Evolutionary conservation across 176 grass and related monocot species (phyloP), one percentile per base, ranked within the genome.

Genomic region (barley (Hordeum vulgare)): DNA sequence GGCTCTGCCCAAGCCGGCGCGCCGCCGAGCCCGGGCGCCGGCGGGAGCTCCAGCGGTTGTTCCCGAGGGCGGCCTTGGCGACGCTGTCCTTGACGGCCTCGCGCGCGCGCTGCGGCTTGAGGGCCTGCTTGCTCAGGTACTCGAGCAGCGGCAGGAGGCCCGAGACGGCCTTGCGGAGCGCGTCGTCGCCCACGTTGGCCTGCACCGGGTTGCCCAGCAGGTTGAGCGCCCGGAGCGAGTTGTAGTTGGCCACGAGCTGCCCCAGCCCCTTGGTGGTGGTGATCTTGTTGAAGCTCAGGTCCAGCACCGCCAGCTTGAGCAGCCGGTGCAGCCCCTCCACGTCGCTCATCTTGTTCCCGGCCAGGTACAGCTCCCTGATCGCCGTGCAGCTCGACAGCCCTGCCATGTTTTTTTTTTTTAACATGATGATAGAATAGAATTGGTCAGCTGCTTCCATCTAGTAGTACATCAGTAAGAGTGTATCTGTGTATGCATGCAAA

Each of bases 191-290:
- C 33, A 93, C 83, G 84, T 95, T 94, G 28, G 58, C 61, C 80
- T 96, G 93, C 47, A 99, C 89, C 10, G 91, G 88, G 77, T 99
- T 99, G 21, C 93, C 97, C 0, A 94, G 75, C 17, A 99, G 85
- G 84, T 94, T 92, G 72, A 99, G 81, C 10, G 88, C 91, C 51
- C 89, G 14, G 34, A 99, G 97, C 58, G 93, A 94, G 83, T 29
- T 63, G 86, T 99, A 99, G 86, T 99, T 99, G 59, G 91, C 97
- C 10, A 99, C 97, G 1, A 99, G 85, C 86, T 96, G 97, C 36
- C 93, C 91, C 24, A 99, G 86, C 13, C 88, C 91, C 85, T 80
- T 99, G 36, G 93, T 37, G 21, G 93, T 99, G 8, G 87, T 99
- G 68, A 99, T 80, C 84, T 80, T 87, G 80, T 94, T 96, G 89